Conservation (phyloP, 495 filamentous ascomycete genomes). For the Talaromyces adpressus region DNA sequence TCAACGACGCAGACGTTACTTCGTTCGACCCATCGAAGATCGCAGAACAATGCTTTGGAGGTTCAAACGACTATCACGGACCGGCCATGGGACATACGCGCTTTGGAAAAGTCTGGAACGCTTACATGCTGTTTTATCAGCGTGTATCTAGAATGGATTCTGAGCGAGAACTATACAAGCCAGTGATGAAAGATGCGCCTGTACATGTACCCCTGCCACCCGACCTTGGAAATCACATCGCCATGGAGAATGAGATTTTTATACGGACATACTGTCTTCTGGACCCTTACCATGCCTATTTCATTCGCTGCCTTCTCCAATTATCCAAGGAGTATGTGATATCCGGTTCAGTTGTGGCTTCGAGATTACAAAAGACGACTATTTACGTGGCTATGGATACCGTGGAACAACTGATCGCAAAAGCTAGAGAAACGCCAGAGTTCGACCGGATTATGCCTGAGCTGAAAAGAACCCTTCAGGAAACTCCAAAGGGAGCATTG, state of each 20-base stretch:
- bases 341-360: slow-evolving; percentile 38
- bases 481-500: slow-evolving; percentile 21
- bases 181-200: slow-evolving; percentile 31
- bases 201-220: slow-evolving; percentile 50
- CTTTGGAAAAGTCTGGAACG: slow-evolving; percentile 68
- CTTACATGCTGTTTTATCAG: slow-evolving; percentile 98
- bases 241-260: slow-evolving; percentile 62
- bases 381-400: slow-evolving; percentile 66
- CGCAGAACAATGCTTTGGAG: slow-evolving; percentile 73
- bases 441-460: slow-evolving; percentile 50
- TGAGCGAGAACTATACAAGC: slow-evolving; percentile 21
- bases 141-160: slow-evolving; percentile 58
- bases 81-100: slow-evolving; percentile 32
- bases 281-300: slow-evolving; percentile 62
- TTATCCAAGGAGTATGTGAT: slow-evolving; percentile 35
- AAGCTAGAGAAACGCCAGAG: slow-evolving; percentile 61
- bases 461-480: slow-evolving; percentile 45
- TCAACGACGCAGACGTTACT: slow-evolving; percentile 81
- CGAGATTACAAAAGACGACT: slow-evolving; percentile 50
- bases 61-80: slow-evolving; percentile 46
- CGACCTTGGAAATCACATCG: slow-evolving; percentile 53
- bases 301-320: slow-evolving; percentile 54
- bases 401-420: slow-evolving; percentile 69
- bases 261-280: slow-evolving; percentile 76
- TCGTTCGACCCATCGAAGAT: slow-evolving; percentile 69